Percentiles rank a stretch among this genome's conserved stretches.
phyloP scores from a whole-genome alignment of 192 early-diverging fungal genomes.

The Umbelopsis ramanniana region DNA sequence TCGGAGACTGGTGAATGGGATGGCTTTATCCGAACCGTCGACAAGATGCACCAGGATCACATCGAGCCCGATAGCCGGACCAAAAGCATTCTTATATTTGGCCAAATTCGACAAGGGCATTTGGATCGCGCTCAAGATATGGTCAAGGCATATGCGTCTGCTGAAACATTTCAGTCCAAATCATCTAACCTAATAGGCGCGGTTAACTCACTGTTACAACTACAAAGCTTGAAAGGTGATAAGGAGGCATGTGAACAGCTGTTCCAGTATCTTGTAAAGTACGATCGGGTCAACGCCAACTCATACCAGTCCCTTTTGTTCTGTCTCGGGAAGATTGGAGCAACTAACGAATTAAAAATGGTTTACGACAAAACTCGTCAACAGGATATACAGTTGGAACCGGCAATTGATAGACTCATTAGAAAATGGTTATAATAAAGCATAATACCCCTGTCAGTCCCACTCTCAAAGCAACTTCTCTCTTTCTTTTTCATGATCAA shows the following conservation, averaged over 20 bases:
- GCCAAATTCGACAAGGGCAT: background rate
- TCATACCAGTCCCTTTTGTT: conserved; percentile 21
- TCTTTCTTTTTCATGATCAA: background rate
- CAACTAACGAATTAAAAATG: background rate
- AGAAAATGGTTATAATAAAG: conserved; percentile 7
- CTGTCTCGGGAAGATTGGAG: conserved; percentile 1
- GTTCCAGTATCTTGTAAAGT: background rate
- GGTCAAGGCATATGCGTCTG: background rate
- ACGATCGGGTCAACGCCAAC: background rate
- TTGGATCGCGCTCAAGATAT: background rate
- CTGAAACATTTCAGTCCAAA: background rate
- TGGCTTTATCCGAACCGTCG: background rate
- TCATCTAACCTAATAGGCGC: background rate
- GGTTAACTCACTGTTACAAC: background rate
- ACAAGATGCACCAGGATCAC: background rate
- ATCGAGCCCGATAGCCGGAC: background rate
- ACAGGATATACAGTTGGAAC: background rate
- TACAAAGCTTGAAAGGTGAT: background rate
- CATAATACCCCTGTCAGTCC: conserved; percentile 1
- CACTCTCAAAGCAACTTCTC: too few species aligned
- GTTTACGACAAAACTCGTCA: background rate
- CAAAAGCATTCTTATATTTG: conserved; percentile 23
- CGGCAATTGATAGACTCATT: conserved; percentile 4
- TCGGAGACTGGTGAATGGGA: conserved; percentile 1
- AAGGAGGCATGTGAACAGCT: conserved; percentile 1